Conservation (phyloP, 2,329 filamentous ascomycete species). For the Phyllosticta capitalensis region DNA sequence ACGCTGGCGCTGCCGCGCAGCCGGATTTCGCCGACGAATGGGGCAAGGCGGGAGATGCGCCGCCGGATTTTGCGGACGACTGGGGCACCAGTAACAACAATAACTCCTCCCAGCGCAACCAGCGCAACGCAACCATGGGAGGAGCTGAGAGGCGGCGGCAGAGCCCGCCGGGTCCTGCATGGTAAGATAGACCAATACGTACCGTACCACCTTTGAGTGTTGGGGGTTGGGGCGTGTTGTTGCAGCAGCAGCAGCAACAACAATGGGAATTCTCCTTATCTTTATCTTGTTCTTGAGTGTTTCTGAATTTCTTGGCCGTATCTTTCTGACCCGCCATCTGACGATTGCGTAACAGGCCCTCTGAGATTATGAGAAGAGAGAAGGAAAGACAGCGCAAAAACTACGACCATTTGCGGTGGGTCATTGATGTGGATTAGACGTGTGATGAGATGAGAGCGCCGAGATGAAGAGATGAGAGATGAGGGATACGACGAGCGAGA, state of each 20-base stretch:
- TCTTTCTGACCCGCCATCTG: neutral
- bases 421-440: neutral
- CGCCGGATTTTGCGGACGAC: neutral
- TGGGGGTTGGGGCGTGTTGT: neutral
- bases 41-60: neutral
- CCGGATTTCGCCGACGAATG: conserved; percentile 1
- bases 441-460: neutral
- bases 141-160: neutral
- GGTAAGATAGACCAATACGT: neutral
- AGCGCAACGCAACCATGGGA: neutral
- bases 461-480: neutral
- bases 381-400: neutral
- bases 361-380: neutral
- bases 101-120: neutral
- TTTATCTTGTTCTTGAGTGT: neutral
- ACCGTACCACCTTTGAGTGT: neutral
- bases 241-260: conserved; percentile 1
- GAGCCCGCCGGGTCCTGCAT: neutral
- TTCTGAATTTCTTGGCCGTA: no score
- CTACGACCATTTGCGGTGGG: neutral
- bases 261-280: neutral
- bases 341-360: neutral
- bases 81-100: neutral
- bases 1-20: neutral
- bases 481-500: neutral